These are phyloP conservation scores for Mycena maculata DNA, from an alignment of 768 basidiomycete genomes.

Conservation along the genomic window DNA sequence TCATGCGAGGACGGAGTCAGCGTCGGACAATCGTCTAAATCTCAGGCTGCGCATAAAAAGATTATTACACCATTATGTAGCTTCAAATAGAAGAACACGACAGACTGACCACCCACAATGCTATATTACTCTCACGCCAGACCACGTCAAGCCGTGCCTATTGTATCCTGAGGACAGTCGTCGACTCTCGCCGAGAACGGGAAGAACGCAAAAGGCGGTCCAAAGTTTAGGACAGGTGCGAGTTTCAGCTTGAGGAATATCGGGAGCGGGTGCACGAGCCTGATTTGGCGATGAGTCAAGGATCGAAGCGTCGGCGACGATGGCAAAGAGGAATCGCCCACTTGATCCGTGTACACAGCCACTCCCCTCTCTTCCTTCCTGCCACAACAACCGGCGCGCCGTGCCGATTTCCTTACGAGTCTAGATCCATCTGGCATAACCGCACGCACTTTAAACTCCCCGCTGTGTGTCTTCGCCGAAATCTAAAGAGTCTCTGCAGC, in stretches of 20 bases:
- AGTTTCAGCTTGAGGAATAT: not conserved
- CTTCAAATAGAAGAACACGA: too few species aligned
- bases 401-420: not conserved
- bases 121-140: too few species aligned
- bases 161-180: slow-evolving; percentile 1
- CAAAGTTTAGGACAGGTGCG: not conserved
- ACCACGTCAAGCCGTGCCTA: not conserved
- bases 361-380: not conserved
- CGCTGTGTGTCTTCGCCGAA: not conserved
- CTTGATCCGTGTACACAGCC: not conserved
- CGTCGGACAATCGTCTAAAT: not conserved
- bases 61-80: not conserved
- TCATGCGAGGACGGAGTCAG: slow-evolving; percentile 3
- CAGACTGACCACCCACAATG: too few species aligned
- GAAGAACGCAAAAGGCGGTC: not conserved
- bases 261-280: too few species aligned
- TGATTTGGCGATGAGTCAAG: too few species aligned
- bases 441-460: not conserved
- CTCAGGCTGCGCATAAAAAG: slow-evolving; percentile 1
- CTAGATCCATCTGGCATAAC: not conserved
- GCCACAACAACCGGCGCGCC: not conserved
- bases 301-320: too few species aligned
- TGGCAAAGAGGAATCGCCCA: not conserved
- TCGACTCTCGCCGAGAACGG: not conserved
- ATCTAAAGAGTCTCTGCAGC: slow-evolving; percentile 1